Evolutionary conservation across 257 asterid species (phyloP).

Genomic region (Penstemon davidsonii): DNA sequence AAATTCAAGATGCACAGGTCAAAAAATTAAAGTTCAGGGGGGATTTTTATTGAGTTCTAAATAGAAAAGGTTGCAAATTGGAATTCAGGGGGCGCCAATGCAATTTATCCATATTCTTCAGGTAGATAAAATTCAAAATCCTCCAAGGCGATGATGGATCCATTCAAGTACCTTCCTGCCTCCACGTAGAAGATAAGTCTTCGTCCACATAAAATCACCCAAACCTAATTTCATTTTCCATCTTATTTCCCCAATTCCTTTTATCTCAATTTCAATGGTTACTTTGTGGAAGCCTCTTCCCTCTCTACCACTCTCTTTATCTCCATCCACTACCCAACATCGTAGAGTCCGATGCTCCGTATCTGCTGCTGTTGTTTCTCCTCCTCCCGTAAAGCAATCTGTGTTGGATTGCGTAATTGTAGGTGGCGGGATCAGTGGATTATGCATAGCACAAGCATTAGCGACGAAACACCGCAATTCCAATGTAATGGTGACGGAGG

Average conservation of each 20-base stretch:
- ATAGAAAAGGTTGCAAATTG: too few species aligned
- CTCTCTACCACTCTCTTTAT: constrained; percentile 26
- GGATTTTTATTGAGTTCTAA: too few species aligned
- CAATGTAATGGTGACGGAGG: constrained; percentile 78
- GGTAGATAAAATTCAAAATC: background rate
- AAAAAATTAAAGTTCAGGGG: too few species aligned
- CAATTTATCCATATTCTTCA: too few species aligned
- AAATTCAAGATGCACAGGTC: too few species aligned
- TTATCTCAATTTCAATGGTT: constrained; percentile 21
- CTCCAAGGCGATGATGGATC: background rate
- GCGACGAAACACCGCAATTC: constrained; percentile 56
- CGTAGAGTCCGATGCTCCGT: constrained; percentile 52
- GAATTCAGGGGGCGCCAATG: too few species aligned
- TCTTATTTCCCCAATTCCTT: too few species aligned
- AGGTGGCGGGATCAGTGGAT: constrained; percentile 93
- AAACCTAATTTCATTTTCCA: background rate
- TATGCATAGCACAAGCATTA: constrained; percentile 81
- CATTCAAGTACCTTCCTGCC: background rate
- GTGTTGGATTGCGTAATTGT: constrained; percentile 78
- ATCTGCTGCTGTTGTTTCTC: constrained; percentile 44
- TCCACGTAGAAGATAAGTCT: constrained; percentile 36
- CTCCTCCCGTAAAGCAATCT: constrained; percentile 30
- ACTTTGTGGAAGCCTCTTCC: constrained; percentile 28
- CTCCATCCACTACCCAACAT: constrained; percentile 20
- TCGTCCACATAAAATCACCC: background rate